Base-by-base conservation (phyloP, 768 basidiomycete species). In the Kwoniella sp. region DNA sequence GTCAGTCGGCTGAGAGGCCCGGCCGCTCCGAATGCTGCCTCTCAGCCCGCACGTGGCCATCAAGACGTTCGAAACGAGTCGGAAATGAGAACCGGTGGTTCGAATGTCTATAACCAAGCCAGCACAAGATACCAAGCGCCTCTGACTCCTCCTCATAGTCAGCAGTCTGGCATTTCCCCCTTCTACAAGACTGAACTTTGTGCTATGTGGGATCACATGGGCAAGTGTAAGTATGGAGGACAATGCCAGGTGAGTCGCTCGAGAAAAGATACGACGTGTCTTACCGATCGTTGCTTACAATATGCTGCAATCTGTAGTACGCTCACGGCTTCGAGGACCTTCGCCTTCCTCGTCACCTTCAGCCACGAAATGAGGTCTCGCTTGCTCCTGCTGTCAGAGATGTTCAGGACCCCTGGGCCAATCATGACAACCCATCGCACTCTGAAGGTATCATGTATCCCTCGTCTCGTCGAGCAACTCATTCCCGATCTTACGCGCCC, bases 171-270 rank as follows among this genome's bases (percentile, higher is more conserved):
- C 1, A 26, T 22, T 45, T 63, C 61, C 4, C 62, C 62, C 4
- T 63, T 63, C 48, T 58, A 69, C 66, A 77, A 77, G 67, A 77
- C 75, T 17, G 75, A 77, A 60, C 47, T 77, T 4, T 77, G 75
- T 55, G 25, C 45, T 26, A 48, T 58, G 2, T 74, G 69, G 70
- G 50, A 65, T 47, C 67, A 72, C n/a, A 55, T 30, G 9, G 70
- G 73, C 9, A 34, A 15, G 1, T 77, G 75, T 67, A 70, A 66
- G 41, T 77, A 73, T 51, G 73, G 68, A 9, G 54, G n/a, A 0
- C 54, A 59, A 13, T 77, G 75, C 54, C 73, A 74, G 55, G 75
- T 74, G 37, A 64, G 75, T 64, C 47, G 45, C 13, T 31, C 22
- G 7, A n/a, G 22, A 17, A 4, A 28, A 28, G 47, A 50, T 58